phyloP scores from a whole-genome alignment of 306 rosid genomes.

The Betula pendula region DNA sequence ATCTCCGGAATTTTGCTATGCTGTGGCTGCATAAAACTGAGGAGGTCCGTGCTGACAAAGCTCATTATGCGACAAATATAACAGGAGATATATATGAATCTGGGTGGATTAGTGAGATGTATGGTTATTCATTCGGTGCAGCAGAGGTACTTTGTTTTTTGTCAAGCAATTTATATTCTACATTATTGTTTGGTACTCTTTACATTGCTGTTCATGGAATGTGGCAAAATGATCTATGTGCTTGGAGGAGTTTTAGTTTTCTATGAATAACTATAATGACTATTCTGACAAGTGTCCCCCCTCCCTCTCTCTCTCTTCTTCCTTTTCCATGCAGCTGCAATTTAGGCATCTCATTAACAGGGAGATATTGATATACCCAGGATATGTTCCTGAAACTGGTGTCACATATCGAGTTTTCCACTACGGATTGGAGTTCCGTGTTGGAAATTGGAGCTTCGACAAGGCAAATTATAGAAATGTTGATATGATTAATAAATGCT shows the following conservation, averaged over 20 bases:
- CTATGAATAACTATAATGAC: constrained; percentile 24
- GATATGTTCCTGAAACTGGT: constrained; percentile 72
- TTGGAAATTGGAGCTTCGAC: constrained; percentile 98
- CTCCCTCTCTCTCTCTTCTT: neutral
- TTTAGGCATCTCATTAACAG: constrained; percentile 58
- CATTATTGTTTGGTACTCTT: constrained; percentile 18
- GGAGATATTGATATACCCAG: constrained; percentile 83
- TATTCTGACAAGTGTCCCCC: neutral
- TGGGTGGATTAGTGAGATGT: constrained; percentile 99
- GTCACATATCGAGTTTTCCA: constrained; percentile 89
- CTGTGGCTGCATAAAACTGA: constrained; percentile 96
- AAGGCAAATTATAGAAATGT: constrained; percentile 80
- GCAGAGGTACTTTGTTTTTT: constrained; percentile 74
- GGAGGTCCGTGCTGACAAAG: constrained; percentile 96
- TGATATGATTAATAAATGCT: constrained; percentile 75
- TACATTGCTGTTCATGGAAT: constrained; percentile 1
- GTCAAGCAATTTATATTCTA: neutral
- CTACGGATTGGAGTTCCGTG: constrained; percentile 76
- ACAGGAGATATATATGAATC: constrained; percentile 91
- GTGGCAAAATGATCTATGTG: neutral
- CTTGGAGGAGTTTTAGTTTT: neutral
- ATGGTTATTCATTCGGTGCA: constrained; percentile 96
- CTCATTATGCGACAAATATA: constrained; percentile 89
- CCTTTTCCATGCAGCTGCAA: constrained; percentile 63
- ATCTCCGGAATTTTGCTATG: constrained; percentile 79